Conservation (phyloP, 2,329 filamentous ascomycete species). For the Penicillium palitans region DNA sequence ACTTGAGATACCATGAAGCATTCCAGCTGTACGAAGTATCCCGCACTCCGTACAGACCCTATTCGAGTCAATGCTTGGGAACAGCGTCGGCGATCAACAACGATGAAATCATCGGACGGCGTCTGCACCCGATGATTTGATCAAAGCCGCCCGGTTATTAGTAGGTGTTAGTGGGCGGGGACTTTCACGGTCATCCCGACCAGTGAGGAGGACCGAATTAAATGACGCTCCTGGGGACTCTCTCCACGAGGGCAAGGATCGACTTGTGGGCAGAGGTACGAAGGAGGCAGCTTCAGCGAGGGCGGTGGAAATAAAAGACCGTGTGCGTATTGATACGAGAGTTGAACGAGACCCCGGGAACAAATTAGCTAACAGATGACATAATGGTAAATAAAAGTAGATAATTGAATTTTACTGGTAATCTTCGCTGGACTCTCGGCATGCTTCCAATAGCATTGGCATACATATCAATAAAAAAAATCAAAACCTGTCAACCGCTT, state of each 20-base stretch:
- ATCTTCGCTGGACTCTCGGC: not conserved
- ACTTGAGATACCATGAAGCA: not conserved
- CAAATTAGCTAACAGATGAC: slow-evolving; percentile 13
- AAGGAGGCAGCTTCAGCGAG: slow-evolving; percentile 27
- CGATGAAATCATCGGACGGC: slow-evolving; percentile 24
- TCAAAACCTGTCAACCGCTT: slow-evolving; percentile 17
- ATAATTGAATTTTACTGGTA: not conserved
- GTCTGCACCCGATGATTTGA: slow-evolving; percentile 21
- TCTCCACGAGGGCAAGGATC: slow-evolving; percentile 23
- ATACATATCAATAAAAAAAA: slow-evolving; percentile 15
- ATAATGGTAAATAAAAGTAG: slow-evolving; percentile 18
- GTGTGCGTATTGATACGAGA: slow-evolving; percentile 14
- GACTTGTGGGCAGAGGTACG: slow-evolving; percentile 19
- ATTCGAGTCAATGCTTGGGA: not conserved
- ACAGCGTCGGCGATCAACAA: slow-evolving; percentile 11
- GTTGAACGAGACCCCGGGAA: not conserved
- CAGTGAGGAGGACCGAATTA: slow-evolving; percentile 23
- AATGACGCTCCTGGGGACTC: slow-evolving; percentile 27
- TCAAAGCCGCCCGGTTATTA: slow-evolving; percentile 15
- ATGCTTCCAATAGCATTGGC: slow-evolving; percentile 13
- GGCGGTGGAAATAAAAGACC: slow-evolving; percentile 8
- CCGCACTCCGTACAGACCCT: not conserved
- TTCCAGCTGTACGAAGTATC: not conserved
- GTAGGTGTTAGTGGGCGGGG: slow-evolving; percentile 17
- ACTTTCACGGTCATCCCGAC: slow-evolving; percentile 7